Percentiles rank a stretch among this genome's conserved stretches.
Conservation (phyloP, 2,329 filamentous ascomycete species). For the Dactylellina parvicollis region DNA sequence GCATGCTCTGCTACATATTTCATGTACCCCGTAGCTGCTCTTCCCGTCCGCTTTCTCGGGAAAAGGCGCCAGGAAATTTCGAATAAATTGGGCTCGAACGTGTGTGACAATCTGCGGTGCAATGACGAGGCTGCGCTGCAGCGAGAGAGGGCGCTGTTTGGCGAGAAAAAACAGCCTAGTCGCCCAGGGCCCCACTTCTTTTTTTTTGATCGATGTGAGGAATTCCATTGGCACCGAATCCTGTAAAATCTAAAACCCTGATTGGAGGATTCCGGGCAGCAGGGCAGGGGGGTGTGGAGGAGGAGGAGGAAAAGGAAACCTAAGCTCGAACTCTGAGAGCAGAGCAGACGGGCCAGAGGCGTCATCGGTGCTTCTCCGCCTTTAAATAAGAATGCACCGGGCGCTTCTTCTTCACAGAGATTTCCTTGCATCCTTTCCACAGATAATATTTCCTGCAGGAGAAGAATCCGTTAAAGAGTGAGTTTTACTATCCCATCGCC, state of each 20-base stretch:
- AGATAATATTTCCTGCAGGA: too few relatives aligned
- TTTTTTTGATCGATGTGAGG: too few relatives aligned
- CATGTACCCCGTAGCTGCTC: background rate
- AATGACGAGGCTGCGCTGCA: conserved; percentile 44
- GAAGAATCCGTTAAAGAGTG: too few relatives aligned
- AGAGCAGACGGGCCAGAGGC: background rate
- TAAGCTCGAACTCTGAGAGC: too few relatives aligned
- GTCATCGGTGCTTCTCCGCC: conserved; percentile 20
- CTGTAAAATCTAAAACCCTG: conserved; percentile 12
- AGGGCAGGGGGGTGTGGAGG: background rate
- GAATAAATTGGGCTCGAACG: background rate
- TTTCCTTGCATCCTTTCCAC: background rate
- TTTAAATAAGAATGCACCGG: conserved; percentile 17
- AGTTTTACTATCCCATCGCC: background rate
- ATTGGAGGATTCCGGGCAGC: conserved; percentile 10
- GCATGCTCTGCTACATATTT: too few relatives aligned
- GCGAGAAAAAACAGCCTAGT: background rate
- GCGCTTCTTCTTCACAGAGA: background rate
- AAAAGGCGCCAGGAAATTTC: background rate
- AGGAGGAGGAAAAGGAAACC: background rate
- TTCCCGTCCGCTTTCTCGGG: background rate
- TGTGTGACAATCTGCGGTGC: conserved; percentile 33
- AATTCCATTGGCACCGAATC: conserved; percentile 22
- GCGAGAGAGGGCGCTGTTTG: too few relatives aligned
- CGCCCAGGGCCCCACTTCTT: too few relatives aligned